Conservation (phyloP, 169 alveolate species). For the Plasmodium reichenowi region DNA sequence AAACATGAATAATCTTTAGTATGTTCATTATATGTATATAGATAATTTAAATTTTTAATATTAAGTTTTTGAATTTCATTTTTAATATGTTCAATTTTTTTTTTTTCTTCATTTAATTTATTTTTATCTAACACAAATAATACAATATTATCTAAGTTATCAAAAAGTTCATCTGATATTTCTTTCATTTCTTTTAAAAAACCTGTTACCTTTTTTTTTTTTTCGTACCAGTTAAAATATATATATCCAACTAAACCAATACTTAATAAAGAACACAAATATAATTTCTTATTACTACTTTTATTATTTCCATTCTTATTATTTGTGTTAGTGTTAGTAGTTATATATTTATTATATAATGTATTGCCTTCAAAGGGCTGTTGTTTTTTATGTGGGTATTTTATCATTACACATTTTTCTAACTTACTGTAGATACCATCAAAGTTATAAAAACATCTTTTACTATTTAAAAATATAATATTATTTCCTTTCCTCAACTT, state of each 20-base stretch:
- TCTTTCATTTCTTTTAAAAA: constrained; percentile 70
- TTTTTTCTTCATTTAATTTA: constrained; percentile 60
- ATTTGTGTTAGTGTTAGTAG: constrained; percentile 4
- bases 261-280: constrained; percentile 16
- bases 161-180: constrained; percentile 68
- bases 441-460: constrained; percentile 25
- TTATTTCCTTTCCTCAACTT: constrained; percentile 11
- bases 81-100: constrained; percentile 41
- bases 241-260: constrained; percentile 45
- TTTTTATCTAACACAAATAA: constrained; percentile 64
- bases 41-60: constrained; percentile 47
- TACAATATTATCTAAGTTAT: constrained; percentile 57
- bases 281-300: constrained; percentile 14
- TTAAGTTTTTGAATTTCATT: constrained; percentile 60
- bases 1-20: constrained; percentile 58
- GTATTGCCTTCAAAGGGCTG: constrained; percentile 3
- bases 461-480: constrained; percentile 18
- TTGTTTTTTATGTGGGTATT: neutral
- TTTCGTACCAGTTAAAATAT: constrained; percentile 43
- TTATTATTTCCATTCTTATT: constrained; percentile 30
- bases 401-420: constrained; percentile 13
- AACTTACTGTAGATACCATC: constrained; percentile 9
- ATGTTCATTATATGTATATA: constrained; percentile 64
- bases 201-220: constrained; percentile 17
- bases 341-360: constrained; percentile 16